These are phyloP conservation scores for Corynascus novoguineensis DNA, from an alignment of 495 filamentous ascomycete genomes.

Conservation along the genomic window DNA sequence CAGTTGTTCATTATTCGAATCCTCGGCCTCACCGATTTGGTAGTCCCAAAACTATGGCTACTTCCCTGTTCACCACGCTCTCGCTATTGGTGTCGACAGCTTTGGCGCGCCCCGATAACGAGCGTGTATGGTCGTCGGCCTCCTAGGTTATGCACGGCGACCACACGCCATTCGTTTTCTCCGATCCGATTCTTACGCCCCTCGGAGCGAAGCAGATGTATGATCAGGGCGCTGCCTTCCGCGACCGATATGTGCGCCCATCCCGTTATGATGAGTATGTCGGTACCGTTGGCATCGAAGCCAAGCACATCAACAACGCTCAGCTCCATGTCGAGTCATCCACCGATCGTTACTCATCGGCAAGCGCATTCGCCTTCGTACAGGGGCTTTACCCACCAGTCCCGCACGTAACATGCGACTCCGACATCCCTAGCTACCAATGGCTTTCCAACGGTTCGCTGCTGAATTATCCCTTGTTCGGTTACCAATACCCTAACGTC, in stretches of 20 bases:
- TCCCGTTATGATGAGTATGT: conserved; percentile 21
- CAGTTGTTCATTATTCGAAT: neutral
- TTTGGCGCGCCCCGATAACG: conserved; percentile 28
- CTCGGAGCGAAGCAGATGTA: conserved; percentile 38
- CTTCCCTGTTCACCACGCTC: conserved; percentile 12
- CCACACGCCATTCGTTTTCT: conserved; percentile 28
- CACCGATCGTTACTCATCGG: conserved; percentile 30
- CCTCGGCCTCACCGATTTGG: neutral
- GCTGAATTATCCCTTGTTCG: conserved; percentile 34
- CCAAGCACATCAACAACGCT: conserved; percentile 34
- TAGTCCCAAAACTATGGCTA: conserved; percentile 16
- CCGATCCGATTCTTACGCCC: conserved; percentile 31
- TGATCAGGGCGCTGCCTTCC: conserved; percentile 32
- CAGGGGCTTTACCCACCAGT: conserved; percentile 43
- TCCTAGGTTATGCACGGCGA: conserved; percentile 41
- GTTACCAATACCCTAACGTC: conserved; percentile 42
- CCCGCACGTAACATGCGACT: conserved; percentile 9
- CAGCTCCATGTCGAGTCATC: conserved; percentile 34
- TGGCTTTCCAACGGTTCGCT: conserved; percentile 30
- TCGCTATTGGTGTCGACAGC: conserved; percentile 12
- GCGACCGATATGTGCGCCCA: conserved; percentile 34
- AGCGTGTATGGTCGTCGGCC: conserved; percentile 42
- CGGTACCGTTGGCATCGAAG: conserved; percentile 32
- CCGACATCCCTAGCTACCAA: conserved; percentile 20
- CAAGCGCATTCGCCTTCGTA: conserved; percentile 36